phyloP scores from a whole-genome alignment of 805 yeast genomes.

The Wickerhamiella allomyrinae region DNA sequence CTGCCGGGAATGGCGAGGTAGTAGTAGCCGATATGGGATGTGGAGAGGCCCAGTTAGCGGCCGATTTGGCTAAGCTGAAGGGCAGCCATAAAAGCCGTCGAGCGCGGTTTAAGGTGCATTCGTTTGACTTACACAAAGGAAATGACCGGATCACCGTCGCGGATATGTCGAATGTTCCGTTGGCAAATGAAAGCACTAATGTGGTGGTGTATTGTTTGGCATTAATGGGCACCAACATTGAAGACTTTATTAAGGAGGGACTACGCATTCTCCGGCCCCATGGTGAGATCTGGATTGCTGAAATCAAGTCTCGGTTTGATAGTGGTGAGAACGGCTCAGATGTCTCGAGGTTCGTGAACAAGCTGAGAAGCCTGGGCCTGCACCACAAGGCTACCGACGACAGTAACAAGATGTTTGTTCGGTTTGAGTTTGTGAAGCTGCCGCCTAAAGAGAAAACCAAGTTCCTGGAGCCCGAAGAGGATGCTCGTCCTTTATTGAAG shows the following conservation, averaged over 20 bases:
- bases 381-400: conserved; percentile 81
- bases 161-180: conserved; percentile 81
- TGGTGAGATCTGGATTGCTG: conserved; percentile 96
- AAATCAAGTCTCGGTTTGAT: conserved; percentile 76
- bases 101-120: conserved; percentile 46
- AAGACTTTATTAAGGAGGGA: conserved; percentile 86
- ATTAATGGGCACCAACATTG: conserved; percentile 91
- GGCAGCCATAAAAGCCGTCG: conserved; percentile 24
- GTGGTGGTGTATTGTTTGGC: conserved; percentile 90
- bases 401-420: conserved; percentile 80
- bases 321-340: conserved; percentile 34
- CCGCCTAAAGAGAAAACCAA: conserved; percentile 31
- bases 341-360: conserved; percentile 51
- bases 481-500: conserved; percentile 56
- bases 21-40: conserved; percentile 98
- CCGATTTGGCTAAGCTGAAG: conserved; percentile 37
- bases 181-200: conserved; percentile 62
- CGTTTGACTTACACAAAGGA: conserved; percentile 83
- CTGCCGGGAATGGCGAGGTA: conserved; percentile 35
- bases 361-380: conserved; percentile 62
- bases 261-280: conserved; percentile 72
- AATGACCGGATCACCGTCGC: conserved; percentile 92
- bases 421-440: conserved; percentile 79
- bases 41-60: conserved; percentile 86
- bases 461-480: conserved; percentile 51